Base-by-base conservation (phyloP, 371 early-diverging fungal genomes). In the Synchytrium microbalum region DNA sequence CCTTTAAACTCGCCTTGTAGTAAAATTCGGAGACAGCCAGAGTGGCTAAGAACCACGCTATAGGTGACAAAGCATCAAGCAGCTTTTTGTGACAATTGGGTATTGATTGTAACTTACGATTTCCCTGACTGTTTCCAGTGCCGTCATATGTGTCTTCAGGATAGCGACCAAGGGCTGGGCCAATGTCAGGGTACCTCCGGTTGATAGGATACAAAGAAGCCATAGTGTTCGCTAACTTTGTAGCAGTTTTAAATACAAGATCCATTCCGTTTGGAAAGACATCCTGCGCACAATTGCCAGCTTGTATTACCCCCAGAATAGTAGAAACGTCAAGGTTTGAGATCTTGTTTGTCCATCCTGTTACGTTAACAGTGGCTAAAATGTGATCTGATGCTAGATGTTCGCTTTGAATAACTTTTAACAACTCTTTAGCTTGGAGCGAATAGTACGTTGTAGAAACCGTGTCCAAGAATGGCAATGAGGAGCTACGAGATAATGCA, bases 91-190 rank as follows among this genome's bases (percentile, higher is more conserved):
- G n/a, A n/a, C n/a, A n/a, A n/a, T n/a, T n/a, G n/a, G n/a, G n/a
- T n/a, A n/a, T n/a, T n/a, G n/a, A 38, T 38, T 10, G 19, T 38
- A n/a, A 38, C 46, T 38, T 38, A 38, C 46, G 46, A 19, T 38
- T 38, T 19, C 90, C 90, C 3, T 56, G 27, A 0, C 76, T 75
- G n/a, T 13, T 65, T 23, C 77, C 82, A 53, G 81, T 69, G 24
- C 88, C 89, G 59, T 86, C 74, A 62, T 90, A 90, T 19, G 74
- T 72, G 68, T 91, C 90, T 27, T 38, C 64, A 29, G 59, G 62
- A 1, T 63, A 63, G 23, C 64, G n/a, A 8, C 60, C 60, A 32
- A 60, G 8, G 16, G 30, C 60, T 8, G 27, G 33, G n/a, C n/a
- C n/a, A n/a, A n/a, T n/a, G n/a, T n/a, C n/a, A n/a, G n/a, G n/a